A percentile compares a stretch with the other conserved stretches of the same genome.
Evolutionary conservation across 305 asterid genomes (phyloP).

Genomic region (Fraxinus dipetala): DNA sequence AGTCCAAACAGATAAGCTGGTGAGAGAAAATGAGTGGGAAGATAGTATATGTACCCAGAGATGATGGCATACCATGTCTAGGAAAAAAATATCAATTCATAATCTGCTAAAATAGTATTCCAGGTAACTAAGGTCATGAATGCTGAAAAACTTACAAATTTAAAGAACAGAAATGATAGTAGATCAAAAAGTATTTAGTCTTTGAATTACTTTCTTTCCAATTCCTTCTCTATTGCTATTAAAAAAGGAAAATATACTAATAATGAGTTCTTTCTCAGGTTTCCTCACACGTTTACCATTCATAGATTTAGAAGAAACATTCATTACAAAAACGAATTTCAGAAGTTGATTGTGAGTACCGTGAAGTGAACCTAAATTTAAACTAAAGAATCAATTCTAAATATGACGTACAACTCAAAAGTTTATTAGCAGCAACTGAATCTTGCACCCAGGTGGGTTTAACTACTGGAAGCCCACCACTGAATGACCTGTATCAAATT

Average conservation of each 20-base stretch:
- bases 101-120: not conserved
- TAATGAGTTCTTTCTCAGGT: not conserved
- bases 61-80: not conserved
- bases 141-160: not conserved
- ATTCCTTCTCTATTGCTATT: not conserved
- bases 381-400: not conserved
- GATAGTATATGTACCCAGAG: not conserved
- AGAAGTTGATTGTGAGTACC: not conserved
- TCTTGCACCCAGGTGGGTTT: conserved; percentile 93
- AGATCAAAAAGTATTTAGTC: not conserved
- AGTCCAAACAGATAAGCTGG: not conserved
- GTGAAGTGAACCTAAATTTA: not conserved
- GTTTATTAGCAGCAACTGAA: conserved; percentile 77
- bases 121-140: not conserved
- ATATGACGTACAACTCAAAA: conserved; percentile 72
- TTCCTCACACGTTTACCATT: not conserved
- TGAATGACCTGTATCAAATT: conserved; percentile 66
- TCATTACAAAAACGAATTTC: not conserved
- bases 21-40: not conserved
- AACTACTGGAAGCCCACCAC: conserved; percentile 94
- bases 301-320: not conserved
- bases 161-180: not conserved
- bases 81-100: not conserved
- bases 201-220: not conserved
- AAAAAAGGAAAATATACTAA: not conserved